Percentiles rank a stretch among this genome's conserved stretches.
These are phyloP conservation scores for Suillus brevipes DNA, from an alignment of 768 basidiomycete genomes.

Conservation along the genomic window DNA sequence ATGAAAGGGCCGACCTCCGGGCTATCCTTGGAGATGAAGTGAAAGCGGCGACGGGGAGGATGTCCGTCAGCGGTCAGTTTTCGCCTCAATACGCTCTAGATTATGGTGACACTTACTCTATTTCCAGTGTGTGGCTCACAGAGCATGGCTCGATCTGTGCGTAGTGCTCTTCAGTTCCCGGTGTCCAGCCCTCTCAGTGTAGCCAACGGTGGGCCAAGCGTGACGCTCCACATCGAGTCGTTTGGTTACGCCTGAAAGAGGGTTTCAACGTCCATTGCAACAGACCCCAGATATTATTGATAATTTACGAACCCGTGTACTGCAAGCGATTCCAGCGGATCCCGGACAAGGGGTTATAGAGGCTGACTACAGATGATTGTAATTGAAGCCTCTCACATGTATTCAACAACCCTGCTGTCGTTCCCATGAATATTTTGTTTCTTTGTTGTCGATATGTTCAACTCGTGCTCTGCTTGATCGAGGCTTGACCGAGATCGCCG, in stretches of 20 bases:
- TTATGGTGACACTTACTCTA: neutral
- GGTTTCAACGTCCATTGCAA: neutral
- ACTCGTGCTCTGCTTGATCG: too few relatives aligned
- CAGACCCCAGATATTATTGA: neutral
- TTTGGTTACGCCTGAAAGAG: conserved; percentile 35
- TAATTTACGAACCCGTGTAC: neutral
- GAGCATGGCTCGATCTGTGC: conserved; percentile 36
- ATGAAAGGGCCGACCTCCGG: conserved; percentile 42
- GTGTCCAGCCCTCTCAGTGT: conserved; percentile 34
- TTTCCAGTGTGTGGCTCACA: conserved; percentile 46
- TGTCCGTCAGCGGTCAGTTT: conserved; percentile 46
- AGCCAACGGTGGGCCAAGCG: conserved; percentile 45
- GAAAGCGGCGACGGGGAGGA: conserved; percentile 28
- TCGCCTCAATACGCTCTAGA: neutral
- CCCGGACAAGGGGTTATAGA: neutral
- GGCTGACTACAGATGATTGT: neutral
- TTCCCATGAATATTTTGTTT: too few relatives aligned
- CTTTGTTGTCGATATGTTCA: too few relatives aligned
- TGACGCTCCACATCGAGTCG: conserved; percentile 47
- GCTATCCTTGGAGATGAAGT: conserved; percentile 37
- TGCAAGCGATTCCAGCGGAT: too few relatives aligned
- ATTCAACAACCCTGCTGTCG: too few relatives aligned
- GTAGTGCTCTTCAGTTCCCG: conserved; percentile 36
- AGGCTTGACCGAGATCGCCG: too few relatives aligned
- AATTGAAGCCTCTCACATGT: too few relatives aligned